phyloP scores from a whole-genome alignment of 495 filamentous ascomycete species.

The Penicillium silybi region DNA sequence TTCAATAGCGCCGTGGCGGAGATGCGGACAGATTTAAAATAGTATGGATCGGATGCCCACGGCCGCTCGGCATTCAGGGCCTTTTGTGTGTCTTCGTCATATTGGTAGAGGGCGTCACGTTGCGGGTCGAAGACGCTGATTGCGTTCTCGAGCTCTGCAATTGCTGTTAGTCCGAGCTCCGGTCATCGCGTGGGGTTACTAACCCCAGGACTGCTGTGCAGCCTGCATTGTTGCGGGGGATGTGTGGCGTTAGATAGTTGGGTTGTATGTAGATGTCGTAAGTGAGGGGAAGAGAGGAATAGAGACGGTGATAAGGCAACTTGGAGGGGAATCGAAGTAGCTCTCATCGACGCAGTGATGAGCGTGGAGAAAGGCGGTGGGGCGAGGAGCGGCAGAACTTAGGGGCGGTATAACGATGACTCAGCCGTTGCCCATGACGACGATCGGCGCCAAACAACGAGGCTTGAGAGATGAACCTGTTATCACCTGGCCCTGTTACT shows the following conservation, averaged over 20 bases:
- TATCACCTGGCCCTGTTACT: slow-evolving; percentile 20
- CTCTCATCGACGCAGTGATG: slow-evolving; percentile 4
- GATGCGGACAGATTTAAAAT: slow-evolving; percentile 93
- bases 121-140: slow-evolving; percentile 77
- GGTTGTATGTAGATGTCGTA: not conserved
- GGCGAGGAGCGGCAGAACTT: slow-evolving; percentile 19
- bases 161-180: slow-evolving; percentile 6
- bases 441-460: slow-evolving; percentile 30
- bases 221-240: slow-evolving; percentile 39
- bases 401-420: slow-evolving; percentile 26
- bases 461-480: slow-evolving; percentile 22
- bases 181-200: slow-evolving; percentile 12
- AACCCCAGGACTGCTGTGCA: slow-evolving; percentile 61
- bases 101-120: slow-evolving; percentile 88
- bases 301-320: not conserved
- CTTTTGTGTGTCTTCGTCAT: slow-evolving; percentile 64
- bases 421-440: slow-evolving; percentile 36
- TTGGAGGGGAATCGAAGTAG: not conserved
- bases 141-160: slow-evolving; percentile 82
- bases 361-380: slow-evolving; percentile 19
- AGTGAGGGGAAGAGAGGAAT: not conserved
- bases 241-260: not conserved
- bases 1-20: slow-evolving; percentile 92
- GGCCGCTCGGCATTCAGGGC: slow-evolving; percentile 55
- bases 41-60: slow-evolving; percentile 76